Percentiles rank a stretch among this genome's conserved stretches.
Conservation (phyloP, 2,329 filamentous ascomycete species). For the Exserohilum turcica region DNA sequence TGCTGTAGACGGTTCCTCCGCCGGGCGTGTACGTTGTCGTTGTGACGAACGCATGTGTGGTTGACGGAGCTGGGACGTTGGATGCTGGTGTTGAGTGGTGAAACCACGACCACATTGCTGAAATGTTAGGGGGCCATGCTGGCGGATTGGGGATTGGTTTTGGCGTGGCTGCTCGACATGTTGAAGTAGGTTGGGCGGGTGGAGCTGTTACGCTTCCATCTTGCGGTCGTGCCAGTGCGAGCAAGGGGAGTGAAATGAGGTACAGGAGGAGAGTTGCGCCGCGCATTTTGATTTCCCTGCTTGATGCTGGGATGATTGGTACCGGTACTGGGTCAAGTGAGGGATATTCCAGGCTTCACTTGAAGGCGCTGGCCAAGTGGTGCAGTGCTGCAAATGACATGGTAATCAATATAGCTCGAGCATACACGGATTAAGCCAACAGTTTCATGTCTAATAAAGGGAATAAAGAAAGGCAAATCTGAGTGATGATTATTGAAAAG, state of each 20-base stretch:
- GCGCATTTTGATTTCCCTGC: background rate
- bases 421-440: too few relatives aligned
- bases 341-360: too few relatives aligned
- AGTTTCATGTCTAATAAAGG: too few relatives aligned
- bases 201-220: background rate
- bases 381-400: too few relatives aligned
- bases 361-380: too few relatives aligned
- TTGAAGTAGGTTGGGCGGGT: background rate
- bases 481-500: too few relatives aligned
- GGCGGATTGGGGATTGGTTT: background rate
- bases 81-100: background rate
- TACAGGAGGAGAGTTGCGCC: background rate
- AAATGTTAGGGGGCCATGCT: background rate
- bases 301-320: too few relatives aligned
- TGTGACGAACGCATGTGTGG: background rate
- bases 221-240: background rate
- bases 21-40: background rate
- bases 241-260: background rate
- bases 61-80: background rate
- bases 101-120: background rate
- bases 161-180: background rate
- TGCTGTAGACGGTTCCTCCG: background rate
- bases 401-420: too few relatives aligned
- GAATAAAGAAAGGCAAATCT: too few relatives aligned
- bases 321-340: too few relatives aligned